These are phyloP conservation scores for Madurella mycetomatis DNA, from an alignment of 2,329 filamentous ascomycete genomes.

Conservation along the genomic window DNA sequence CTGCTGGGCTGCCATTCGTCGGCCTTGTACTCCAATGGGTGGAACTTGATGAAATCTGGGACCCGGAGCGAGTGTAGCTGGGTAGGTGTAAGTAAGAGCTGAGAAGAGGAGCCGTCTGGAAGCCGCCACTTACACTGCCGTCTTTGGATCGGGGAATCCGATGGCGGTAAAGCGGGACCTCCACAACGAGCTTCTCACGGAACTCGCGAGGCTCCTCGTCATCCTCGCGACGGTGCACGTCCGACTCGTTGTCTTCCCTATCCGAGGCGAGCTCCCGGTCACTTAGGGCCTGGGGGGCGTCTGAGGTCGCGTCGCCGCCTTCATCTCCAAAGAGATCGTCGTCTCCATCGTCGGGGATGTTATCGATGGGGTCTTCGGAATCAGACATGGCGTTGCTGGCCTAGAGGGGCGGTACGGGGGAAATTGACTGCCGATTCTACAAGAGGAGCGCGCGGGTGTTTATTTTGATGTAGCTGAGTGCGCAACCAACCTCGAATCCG, in stretches of 20 bases:
- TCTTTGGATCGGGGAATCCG: constrained; percentile 66
- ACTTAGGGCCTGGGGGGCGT: constrained; percentile 58
- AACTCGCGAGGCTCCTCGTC: constrained; percentile 38
- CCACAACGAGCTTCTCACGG: constrained; percentile 55
- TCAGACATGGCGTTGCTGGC: constrained; percentile 45
- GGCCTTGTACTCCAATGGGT: constrained; percentile 62
- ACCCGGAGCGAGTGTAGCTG: constrained; percentile 68
- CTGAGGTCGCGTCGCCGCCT: constrained; percentile 51
- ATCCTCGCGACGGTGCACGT: constrained; percentile 35
- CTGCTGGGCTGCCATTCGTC: constrained; percentile 60
- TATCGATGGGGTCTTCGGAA: constrained; percentile 49
- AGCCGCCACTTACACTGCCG: constrained; percentile 53
- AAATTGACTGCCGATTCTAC: too few species aligned
- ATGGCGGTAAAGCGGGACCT: constrained; percentile 64
- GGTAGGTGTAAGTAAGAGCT: constrained; percentile 20
- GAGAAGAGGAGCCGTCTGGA: background rate
- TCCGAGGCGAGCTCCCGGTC: constrained; percentile 59
- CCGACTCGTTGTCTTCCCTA: constrained; percentile 35
- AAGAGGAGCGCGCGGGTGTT: too few species aligned
- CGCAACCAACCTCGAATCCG: background rate
- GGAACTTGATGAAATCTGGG: constrained; percentile 66
- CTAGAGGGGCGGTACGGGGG: background rate
- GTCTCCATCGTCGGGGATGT: constrained; percentile 48
- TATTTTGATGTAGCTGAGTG: too few species aligned
- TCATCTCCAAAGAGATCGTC: constrained; percentile 62